Conservation (phyloP, 2,329 filamentous ascomycete species). For the Fusarium pseudoanthophilum region DNA sequence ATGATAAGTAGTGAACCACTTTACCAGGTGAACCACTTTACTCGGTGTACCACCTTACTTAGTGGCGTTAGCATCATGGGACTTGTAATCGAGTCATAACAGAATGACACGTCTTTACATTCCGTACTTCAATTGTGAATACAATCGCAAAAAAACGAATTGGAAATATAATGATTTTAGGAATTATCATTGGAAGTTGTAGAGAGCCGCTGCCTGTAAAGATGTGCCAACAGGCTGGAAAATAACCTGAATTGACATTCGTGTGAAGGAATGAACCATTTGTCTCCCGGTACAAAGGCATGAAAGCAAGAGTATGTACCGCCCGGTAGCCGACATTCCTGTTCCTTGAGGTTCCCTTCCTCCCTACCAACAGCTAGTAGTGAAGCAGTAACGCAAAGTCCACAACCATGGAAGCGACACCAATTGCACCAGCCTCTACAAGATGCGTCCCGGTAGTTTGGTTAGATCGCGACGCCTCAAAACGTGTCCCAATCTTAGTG, state of each 20-base stretch:
- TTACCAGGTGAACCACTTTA: no score
- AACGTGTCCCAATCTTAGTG: not conserved
- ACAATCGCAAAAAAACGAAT: rapidly evolving
- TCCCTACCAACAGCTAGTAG: not conserved
- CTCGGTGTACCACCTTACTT: not conserved
- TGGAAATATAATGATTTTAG: rapidly evolving
- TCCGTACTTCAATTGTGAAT: not conserved
- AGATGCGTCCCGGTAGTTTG: not conserved
- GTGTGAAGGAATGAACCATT: not conserved
- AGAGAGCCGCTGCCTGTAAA: no score
- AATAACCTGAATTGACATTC: not conserved
- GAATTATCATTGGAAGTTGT: no score
- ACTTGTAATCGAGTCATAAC: not conserved
- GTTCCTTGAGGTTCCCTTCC: no score
- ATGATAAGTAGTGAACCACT: not conserved
- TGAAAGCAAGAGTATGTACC: not conserved
- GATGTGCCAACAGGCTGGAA: not conserved
- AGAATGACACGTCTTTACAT: not conserved
- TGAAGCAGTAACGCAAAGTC: not conserved
- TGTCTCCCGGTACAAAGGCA: no score
- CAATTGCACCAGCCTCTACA: no score
- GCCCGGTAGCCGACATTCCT: not conserved
- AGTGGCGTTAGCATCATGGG: not conserved
- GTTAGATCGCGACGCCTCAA: not conserved
- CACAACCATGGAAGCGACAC: not conserved